Percentiles rank a stretch among this genome's conserved stretches.
Conservation (phyloP, 768 basidiomycete genomes). For the Calocybe indica region DNA sequence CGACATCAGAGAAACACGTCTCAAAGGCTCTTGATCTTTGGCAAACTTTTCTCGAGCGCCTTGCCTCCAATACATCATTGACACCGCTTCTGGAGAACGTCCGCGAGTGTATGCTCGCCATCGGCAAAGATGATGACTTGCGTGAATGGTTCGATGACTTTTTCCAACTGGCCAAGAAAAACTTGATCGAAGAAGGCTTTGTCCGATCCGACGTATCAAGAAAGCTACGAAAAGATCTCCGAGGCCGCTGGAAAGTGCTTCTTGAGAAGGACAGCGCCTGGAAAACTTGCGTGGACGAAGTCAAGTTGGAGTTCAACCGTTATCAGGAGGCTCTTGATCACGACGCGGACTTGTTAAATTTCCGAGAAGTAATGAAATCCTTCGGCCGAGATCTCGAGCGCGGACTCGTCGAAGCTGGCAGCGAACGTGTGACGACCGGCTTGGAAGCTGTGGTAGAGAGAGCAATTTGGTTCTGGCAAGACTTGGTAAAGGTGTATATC, state of each 20-base stretch:
- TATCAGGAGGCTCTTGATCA: slow-evolving; percentile 39
- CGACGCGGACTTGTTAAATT: slow-evolving; percentile 44
- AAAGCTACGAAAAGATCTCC: slow-evolving; percentile 36
- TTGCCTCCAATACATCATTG: slow-evolving; percentile 42
- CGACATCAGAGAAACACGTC: slow-evolving; percentile 58
- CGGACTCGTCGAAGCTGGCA: slow-evolving; percentile 27
- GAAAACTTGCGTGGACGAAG: slow-evolving; percentile 38
- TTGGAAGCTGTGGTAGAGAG: slow-evolving; percentile 53
- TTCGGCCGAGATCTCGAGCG: slow-evolving; percentile 45
- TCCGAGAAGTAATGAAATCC: slow-evolving; percentile 41
- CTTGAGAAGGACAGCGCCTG: slow-evolving; percentile 47
- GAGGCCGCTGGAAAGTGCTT: slow-evolving; percentile 43
- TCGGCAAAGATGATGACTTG: slow-evolving; percentile 48
- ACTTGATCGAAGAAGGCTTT: slow-evolving; percentile 46
- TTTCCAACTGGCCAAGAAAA: slow-evolving; percentile 37
- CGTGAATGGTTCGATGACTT: slow-evolving; percentile 51
- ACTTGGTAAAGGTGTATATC: slow-evolving; percentile 74
- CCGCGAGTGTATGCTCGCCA: slow-evolving; percentile 37
- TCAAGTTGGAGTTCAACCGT: slow-evolving; percentile 38
- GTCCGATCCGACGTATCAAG: slow-evolving; percentile 43
- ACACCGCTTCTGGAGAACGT: slow-evolving; percentile 39
- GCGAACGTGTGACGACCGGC: slow-evolving; percentile 32
- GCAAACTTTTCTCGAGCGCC: slow-evolving; percentile 43
- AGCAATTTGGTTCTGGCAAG: slow-evolving; percentile 75
- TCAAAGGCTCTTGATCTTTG: slow-evolving; percentile 44